Base-by-base conservation (phyloP, 202 grass and related monocot species). In the Zizania palustris region DNA sequence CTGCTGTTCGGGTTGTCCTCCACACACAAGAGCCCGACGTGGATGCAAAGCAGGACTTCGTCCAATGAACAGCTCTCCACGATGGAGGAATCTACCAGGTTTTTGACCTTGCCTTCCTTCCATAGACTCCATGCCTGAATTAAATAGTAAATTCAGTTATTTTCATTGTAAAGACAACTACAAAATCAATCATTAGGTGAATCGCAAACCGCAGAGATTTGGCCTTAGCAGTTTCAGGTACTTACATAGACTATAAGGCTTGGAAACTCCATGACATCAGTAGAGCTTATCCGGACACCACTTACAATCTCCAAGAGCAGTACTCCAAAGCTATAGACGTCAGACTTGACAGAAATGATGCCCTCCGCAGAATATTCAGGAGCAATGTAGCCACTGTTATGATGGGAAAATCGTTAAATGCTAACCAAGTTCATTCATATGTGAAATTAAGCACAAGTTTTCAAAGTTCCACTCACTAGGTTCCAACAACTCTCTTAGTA, bases 241-340 rank as follows among this genome's bases (percentile, higher is more conserved):
- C 82, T 89, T 81, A 89, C 90, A 36, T 80, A 74, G 34, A 45
- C 60, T 81, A 89, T 80, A n/a, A 92, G 86, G 49, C 84, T 88
- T 0, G 90, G 90, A 16, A 65, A 80, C 0, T 74, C 73, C 82
- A 61, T 85, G 42, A 77, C 22, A 3, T 89, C 66, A 0, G 74
- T 50, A 40, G 80, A 78, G 67, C 66, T 80, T 38, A 93, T 83
- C 51, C 81, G 87, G 66, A 79, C 5, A 28, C 93, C 90, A 9
- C 78, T 88, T 2, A 97, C 69, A 46, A 89, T 87, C 85, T 93
- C 93, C 12, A 97, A 69, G 6, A 91, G 41, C 15, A 97, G 77
- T 5, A 97, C 75, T 3, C 93, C 90, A 15, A 87, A 97, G 71
- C 90, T 97, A 18, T 93, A 97, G n/a, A 97, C 86, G 21, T 97